Percentiles rank a stretch among this genome's conserved stretches.
phyloP scores from a whole-genome alignment of 2,329 filamentous ascomycete genomes.

The Nectriaceae sp. region DNA sequence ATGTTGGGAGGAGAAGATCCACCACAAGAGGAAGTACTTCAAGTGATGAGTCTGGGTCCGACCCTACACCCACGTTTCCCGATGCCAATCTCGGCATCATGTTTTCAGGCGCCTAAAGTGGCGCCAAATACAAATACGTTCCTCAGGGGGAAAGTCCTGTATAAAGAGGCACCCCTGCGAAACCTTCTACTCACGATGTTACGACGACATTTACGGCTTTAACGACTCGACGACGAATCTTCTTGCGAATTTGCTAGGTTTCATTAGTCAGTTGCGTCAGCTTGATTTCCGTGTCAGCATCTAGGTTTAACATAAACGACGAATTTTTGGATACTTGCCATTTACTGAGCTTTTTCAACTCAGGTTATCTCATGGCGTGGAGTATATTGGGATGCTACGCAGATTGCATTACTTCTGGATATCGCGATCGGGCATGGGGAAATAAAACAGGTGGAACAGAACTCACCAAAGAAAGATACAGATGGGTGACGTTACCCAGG shows the following conservation, averaged over 20 bases:
- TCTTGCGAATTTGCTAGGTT: background rate
- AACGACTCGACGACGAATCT: conserved; percentile 1
- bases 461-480: conserved; percentile 18
- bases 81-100: conserved; percentile 21
- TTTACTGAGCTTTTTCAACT: too few relatives aligned
- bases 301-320: background rate
- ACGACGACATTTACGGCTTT: conserved; percentile 9
- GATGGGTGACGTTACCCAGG: conserved; percentile 5
- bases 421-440: background rate
- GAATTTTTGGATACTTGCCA: background rate
- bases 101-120: conserved; percentile 20
- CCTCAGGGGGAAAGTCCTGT: conserved; percentile 20
- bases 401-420: background rate
- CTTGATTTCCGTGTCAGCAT: background rate
- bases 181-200: conserved; percentile 20
- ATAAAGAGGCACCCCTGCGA: conserved; percentile 17
- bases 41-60: conserved; percentile 14
- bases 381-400: too few relatives aligned
- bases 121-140: conserved; percentile 34
- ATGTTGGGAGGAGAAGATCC: conserved; percentile 51
- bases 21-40: conserved; percentile 32
- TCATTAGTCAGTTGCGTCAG: background rate
- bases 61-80: conserved; percentile 25
- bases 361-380: too few relatives aligned
- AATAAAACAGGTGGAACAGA: conserved; percentile 23